These are phyloP conservation scores for Verticillium nubilum DNA, from an alignment of 2,329 filamentous ascomycete species.

Conservation along the genomic window DNA sequence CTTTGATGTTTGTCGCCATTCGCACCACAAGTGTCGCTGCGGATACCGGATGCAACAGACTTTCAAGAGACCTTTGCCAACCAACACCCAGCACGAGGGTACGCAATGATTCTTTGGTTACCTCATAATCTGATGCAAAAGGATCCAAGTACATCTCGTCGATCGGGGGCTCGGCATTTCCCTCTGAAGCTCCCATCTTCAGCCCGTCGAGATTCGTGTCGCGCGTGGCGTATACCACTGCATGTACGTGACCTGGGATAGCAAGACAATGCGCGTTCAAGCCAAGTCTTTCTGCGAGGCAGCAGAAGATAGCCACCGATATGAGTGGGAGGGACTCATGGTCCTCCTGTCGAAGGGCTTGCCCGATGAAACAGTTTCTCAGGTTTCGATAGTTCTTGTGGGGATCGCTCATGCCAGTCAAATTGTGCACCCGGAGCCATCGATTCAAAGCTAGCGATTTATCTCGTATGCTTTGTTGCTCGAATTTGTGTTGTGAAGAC, in stretches of 20 bases:
- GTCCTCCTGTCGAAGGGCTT: constrained; percentile 65
- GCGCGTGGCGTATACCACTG: constrained; percentile 60
- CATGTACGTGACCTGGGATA: constrained; percentile 81
- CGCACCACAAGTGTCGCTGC: constrained; percentile 66
- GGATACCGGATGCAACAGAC: constrained; percentile 59
- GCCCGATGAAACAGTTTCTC: constrained; percentile 81
- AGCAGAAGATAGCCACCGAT: constrained; percentile 81
- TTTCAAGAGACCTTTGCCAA: constrained; percentile 33
- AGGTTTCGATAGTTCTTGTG: constrained; percentile 69
- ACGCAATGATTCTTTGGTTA: constrained; percentile 53
- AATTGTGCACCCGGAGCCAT: constrained; percentile 63
- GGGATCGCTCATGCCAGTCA: constrained; percentile 64
- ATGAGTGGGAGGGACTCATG: constrained; percentile 84
- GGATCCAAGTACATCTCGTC: constrained; percentile 79
- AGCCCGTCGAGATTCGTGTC: constrained; percentile 56
- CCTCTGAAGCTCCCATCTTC: constrained; percentile 20
- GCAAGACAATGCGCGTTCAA: constrained; percentile 74
- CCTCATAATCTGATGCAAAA: constrained; percentile 64
- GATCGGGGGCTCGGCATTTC: neutral
- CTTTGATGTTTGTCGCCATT: constrained; percentile 75
- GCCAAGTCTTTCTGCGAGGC: constrained; percentile 67
- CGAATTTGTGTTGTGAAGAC: constrained; percentile 44
- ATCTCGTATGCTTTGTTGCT: constrained; percentile 53
- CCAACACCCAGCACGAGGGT: constrained; percentile 48
- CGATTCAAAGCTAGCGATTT: constrained; percentile 63